These are phyloP conservation scores for Tremellales sp. DNA, from an alignment of 1,284 basidiomycete species.

Conservation along the genomic window DNA sequence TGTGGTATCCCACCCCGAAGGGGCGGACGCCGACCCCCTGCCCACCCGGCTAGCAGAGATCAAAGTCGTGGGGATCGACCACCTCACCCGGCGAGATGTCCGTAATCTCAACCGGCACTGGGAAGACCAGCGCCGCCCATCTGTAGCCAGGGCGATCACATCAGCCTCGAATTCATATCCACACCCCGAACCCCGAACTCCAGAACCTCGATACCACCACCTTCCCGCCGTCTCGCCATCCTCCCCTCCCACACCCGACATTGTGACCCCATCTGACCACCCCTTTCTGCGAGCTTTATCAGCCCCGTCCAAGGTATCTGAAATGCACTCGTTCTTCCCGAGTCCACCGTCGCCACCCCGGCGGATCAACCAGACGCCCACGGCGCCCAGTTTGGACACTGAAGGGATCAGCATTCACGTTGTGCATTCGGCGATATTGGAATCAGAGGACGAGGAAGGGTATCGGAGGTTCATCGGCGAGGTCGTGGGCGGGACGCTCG, in stretches of 20 bases:
- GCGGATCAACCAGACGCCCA: background rate
- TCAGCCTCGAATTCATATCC: too few relatives aligned
- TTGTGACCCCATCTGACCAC: too few relatives aligned
- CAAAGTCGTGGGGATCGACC: constrained; percentile 38
- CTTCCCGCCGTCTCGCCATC: too few relatives aligned
- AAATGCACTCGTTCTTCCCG: too few relatives aligned
- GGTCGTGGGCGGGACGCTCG: constrained; percentile 25
- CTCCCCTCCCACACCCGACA: too few relatives aligned
- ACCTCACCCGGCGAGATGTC: constrained; percentile 35
- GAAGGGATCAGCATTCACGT: constrained; percentile 20
- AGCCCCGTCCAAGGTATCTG: too few relatives aligned
- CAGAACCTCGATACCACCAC: too few relatives aligned
- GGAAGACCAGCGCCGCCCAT: constrained; percentile 31
- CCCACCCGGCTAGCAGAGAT: constrained; percentile 25
- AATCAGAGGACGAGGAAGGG: constrained; percentile 41
- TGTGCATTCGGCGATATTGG: constrained; percentile 39
- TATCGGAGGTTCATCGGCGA: constrained; percentile 42
- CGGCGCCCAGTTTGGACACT: too few relatives aligned
- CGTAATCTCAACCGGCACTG: constrained; percentile 31
- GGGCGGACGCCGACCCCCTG: background rate
- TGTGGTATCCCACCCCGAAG: constrained; percentile 9
- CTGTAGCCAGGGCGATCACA: too few relatives aligned
- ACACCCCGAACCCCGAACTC: too few relatives aligned
- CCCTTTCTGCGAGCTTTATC: too few relatives aligned
- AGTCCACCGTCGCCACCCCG: background rate